phyloP scores from a whole-genome alignment of 208 protist species.

The Lotmaria passim region DNA sequence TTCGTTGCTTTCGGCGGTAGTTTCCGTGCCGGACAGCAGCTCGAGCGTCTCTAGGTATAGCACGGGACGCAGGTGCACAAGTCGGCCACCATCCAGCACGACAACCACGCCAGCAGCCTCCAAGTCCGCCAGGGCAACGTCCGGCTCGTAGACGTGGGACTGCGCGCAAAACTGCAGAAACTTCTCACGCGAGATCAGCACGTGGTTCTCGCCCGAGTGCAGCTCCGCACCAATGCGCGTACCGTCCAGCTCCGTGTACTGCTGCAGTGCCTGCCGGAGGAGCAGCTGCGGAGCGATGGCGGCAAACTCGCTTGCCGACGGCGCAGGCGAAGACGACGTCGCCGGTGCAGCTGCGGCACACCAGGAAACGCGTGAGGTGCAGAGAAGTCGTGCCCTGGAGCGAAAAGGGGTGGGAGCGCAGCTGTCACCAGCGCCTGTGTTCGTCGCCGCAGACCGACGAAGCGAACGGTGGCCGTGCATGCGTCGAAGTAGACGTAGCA shows the following conservation, averaged over 20 bases:
- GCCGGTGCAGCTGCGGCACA: not conserved
- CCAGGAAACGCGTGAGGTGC: constrained; percentile 7
- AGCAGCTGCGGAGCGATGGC: constrained; percentile 56
- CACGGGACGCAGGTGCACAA: constrained; percentile 68
- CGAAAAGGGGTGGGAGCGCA: not conserved
- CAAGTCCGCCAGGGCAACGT: constrained; percentile 46
- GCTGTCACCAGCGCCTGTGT: not conserved
- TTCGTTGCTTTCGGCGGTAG: not conserved
- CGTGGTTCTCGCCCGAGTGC: constrained; percentile 22
- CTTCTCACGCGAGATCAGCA: constrained; percentile 55
- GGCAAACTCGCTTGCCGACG: constrained; percentile 40
- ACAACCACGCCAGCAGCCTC: constrained; percentile 62
- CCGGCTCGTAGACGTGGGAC: constrained; percentile 55
- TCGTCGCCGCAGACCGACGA: not conserved
- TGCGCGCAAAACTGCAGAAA: constrained; percentile 64
- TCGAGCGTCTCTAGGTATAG: constrained; percentile 55
- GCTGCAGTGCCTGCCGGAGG: constrained; percentile 56
- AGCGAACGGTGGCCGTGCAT: not conserved
- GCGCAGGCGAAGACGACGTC: not conserved
- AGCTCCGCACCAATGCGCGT: constrained; percentile 21
- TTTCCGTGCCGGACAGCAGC: not conserved
- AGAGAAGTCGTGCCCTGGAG: not conserved
- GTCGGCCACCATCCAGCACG: constrained; percentile 43
- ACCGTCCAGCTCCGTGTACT: constrained; percentile 44
- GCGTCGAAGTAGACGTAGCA: too few species aligned